These are phyloP conservation scores for Penicillium coprophilum DNA, from an alignment of 495 filamentous ascomycete genomes.

Conservation along the genomic window DNA sequence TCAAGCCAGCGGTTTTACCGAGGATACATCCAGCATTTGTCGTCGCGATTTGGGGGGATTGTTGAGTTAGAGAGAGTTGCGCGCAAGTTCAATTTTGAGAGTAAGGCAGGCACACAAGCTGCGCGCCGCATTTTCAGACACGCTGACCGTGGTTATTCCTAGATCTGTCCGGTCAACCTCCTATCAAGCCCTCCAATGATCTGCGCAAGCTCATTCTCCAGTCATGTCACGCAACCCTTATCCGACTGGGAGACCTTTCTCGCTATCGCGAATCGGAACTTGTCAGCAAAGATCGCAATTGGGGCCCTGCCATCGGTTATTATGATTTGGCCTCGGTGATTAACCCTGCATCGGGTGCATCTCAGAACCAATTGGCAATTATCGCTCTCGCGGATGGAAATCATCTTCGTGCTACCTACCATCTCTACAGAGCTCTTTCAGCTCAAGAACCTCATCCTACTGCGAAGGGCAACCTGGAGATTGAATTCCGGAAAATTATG, in stretches of 20 bases:
- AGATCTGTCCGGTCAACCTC: slow-evolving; percentile 41
- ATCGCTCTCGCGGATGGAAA: slow-evolving; percentile 72
- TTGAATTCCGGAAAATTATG: slow-evolving; percentile 74
- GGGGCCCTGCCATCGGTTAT: slow-evolving; percentile 78
- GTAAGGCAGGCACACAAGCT: slow-evolving; percentile 33
- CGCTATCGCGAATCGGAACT: slow-evolving; percentile 80
- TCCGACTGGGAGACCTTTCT: slow-evolving; percentile 86
- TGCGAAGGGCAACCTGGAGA: slow-evolving; percentile 71
- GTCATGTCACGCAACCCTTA: slow-evolving; percentile 81
- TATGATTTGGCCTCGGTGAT: slow-evolving; percentile 80
- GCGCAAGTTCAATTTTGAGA: slow-evolving; percentile 61
- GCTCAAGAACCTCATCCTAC: slow-evolving; percentile 69
- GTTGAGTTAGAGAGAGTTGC: slow-evolving; percentile 71
- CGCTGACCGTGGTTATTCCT: slow-evolving; percentile 34
- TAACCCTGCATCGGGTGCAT: slow-evolving; percentile 72
- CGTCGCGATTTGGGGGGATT: slow-evolving; percentile 68
- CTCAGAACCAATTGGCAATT: slow-evolving; percentile 87
- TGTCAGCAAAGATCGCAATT: slow-evolving; percentile 65
- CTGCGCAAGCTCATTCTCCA: slow-evolving; percentile 58
- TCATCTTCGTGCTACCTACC: slow-evolving; percentile 80
- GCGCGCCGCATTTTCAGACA: slow-evolving; percentile 21
- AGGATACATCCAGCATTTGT: slow-evolving; percentile 75
- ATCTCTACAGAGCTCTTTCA: slow-evolving; percentile 80
- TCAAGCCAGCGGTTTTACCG: slow-evolving; percentile 83
- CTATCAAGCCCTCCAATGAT: slow-evolving; percentile 42